phyloP scores from a whole-genome alignment of 768 basidiomycete species.

The Termitomyces bulborhizus region DNA sequence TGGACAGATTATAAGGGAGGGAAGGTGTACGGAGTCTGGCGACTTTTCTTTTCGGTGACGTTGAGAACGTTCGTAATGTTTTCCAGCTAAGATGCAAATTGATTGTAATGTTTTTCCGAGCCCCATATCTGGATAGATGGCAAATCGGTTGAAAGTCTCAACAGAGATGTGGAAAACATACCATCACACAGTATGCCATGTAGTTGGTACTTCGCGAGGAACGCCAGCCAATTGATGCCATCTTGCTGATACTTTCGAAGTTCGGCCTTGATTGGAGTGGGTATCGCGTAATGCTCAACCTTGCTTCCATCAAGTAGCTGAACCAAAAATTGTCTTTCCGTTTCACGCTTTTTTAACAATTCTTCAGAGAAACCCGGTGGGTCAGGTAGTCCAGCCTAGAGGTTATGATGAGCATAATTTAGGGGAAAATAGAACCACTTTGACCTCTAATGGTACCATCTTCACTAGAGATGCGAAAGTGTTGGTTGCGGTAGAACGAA shows the following conservation, averaged over 20 bases:
- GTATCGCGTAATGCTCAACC: constrained; percentile 84
- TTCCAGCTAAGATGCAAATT: constrained; percentile 93
- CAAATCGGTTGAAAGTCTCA: not conserved
- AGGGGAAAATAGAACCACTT: constrained; percentile 11
- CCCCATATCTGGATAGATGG: constrained; percentile 79
- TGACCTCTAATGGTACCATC: constrained; percentile 95
- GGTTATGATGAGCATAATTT: not conserved
- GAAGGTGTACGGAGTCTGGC: constrained; percentile 77
- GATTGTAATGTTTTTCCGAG: constrained; percentile 97
- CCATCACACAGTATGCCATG: constrained; percentile 98
- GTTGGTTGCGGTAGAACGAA: constrained; percentile 91
- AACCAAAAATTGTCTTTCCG: constrained; percentile 85
- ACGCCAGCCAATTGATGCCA: constrained; percentile 98
- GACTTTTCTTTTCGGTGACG: constrained; percentile 59
- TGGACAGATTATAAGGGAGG: constrained; percentile 93
- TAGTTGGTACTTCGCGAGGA: constrained; percentile 94
- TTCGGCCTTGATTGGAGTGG: constrained; percentile 86
- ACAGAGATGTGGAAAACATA: constrained; percentile 24
- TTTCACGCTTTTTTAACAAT: constrained; percentile 76
- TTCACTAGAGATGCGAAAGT: constrained; percentile 96
- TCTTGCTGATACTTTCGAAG: constrained; percentile 97
- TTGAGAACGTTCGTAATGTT: constrained; percentile 81
- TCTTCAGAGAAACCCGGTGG: constrained; percentile 89
- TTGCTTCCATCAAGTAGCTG: constrained; percentile 95
- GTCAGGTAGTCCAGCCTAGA: constrained; percentile 91